phyloP scores from a whole-genome alignment of 257 asterid genomes.

The Solanum pinnatisectum region DNA sequence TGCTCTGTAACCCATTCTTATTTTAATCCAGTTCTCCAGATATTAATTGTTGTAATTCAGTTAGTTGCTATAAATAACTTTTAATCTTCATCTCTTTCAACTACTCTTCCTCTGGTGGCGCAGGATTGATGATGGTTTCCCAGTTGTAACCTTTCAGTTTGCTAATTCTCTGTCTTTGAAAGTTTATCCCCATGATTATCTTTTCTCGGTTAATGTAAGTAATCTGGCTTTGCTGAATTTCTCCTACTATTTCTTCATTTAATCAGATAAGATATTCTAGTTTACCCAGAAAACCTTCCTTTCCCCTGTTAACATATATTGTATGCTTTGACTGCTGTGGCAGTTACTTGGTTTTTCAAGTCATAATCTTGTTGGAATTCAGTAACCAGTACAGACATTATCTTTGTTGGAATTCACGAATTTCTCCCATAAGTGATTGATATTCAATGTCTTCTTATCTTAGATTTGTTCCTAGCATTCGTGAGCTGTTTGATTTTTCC shows the following conservation, averaged over 20 bases:
- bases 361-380: neutral
- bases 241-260: neutral
- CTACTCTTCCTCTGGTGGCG: slow-evolving; percentile 5
- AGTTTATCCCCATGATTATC: slow-evolving; percentile 54
- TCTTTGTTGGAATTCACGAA: neutral
- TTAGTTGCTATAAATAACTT: neutral
- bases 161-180: slow-evolving; percentile 30
- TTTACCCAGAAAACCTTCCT: neutral
- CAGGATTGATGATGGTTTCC: slow-evolving; percentile 65
- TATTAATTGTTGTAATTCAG: neutral
- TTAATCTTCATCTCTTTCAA: neutral
- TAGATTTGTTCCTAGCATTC: neutral
- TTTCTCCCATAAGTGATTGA: neutral
- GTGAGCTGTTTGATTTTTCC: neutral
- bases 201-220: slow-evolving; percentile 53
- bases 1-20: neutral
- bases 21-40: neutral
- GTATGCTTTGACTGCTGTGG: neutral
- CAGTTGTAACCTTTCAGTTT: slow-evolving; percentile 45
- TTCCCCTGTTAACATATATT: neutral
- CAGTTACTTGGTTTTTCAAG: neutral
- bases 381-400: neutral
- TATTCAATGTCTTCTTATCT: neutral
- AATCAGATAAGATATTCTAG: neutral
- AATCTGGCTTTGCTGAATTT: slow-evolving; percentile 4